Evolutionary conservation across 768 basidiomycete species (phyloP), one percentile per base, ranked within the genome.

Genomic region (Suillus spraguei): DNA sequence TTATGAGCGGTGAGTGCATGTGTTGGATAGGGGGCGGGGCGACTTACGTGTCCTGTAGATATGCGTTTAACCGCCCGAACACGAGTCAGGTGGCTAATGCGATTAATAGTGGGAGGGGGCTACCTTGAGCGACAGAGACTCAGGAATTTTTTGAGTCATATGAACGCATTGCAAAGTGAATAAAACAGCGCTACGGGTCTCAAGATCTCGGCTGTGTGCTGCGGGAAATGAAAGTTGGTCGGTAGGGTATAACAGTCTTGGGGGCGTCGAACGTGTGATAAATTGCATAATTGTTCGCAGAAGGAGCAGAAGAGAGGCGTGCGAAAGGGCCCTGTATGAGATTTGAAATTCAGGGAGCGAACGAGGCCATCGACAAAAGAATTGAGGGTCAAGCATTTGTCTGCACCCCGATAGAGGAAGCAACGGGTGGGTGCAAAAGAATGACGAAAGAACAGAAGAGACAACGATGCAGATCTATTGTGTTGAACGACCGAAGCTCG

Each of bases 261-360:
- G 42, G 41, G 87, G 87, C 0, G 90, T 80, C 13, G 79, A 72
- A 13, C 82, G 81, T 65, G 80, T 84, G 63, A 97, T 90, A 74
- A 97, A 94, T 73, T 98, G 95, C 77, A 91, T 94, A 54, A 81
- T 81, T 0, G 92, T 89, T 0, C 96, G 95, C 14, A 98, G n/a
- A n/a, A n/a, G n/a, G 44, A n/a, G 8, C 20, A 20, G 42, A 17
- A 20, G 16, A 17, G 14, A 17, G 14, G 39, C 39, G 16, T 41
- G 39, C 7, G 7, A 41, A 16, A 41, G 6, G 35, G 35, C 5
- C 35, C 9, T 35, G 9, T 9, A 9, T 6, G 35, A 35, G 3
- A 35, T 35, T 35, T 35, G 9, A 35, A 33, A 35, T 9, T 35
- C 35, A 35, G 35, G 35, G 35, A 35, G 35, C 35, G 5, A 35